Evolutionary conservation across 1,284 basidiomycete species (phyloP).

Genomic region (Fistulina hepatica): DNA sequence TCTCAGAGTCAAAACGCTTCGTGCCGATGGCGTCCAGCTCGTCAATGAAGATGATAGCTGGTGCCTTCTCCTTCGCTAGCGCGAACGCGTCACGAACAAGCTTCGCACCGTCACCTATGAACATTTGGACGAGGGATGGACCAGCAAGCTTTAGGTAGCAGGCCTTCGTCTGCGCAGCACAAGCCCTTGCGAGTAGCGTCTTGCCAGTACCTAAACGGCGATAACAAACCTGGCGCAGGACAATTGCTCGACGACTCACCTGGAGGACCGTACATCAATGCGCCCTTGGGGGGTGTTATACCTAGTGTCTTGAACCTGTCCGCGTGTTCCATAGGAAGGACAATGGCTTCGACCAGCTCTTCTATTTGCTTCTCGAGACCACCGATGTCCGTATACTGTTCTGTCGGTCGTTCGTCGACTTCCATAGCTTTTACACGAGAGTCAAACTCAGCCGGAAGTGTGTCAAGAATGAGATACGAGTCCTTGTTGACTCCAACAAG

Average conservation of each 20-base stretch:
- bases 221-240: constrained; percentile 8
- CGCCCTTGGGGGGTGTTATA: constrained; percentile 96
- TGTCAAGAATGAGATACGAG: constrained; percentile 96
- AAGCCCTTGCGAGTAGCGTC: constrained; percentile 94
- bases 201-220: constrained; percentile 72
- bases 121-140: constrained; percentile 97
- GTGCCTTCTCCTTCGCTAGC: constrained; percentile 94
- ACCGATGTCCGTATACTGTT: constrained; percentile 96
- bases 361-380: constrained; percentile 99
- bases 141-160: constrained; percentile 98
- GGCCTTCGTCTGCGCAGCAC: constrained; percentile 95
- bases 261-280: constrained; percentile 92
- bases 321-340: constrained; percentile 83
- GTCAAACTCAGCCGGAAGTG: constrained; percentile 95
- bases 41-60: constrained; percentile 99
- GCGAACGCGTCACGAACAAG: constrained; percentile 98
- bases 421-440: constrained; percentile 99
- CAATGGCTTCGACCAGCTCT: constrained; percentile 95
- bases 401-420: constrained; percentile 97
- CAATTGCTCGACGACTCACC: constrained; percentile 35
- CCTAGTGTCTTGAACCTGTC: constrained; percentile 96
- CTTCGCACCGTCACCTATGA: constrained; percentile 96
- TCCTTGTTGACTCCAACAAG: constrained; percentile 99
- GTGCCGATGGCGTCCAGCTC: constrained; percentile 97
- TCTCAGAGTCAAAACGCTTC: constrained; percentile 95